Conservation (phyloP, 192 early-diverging fungal genomes). For the Coemansia sp. region DNA sequence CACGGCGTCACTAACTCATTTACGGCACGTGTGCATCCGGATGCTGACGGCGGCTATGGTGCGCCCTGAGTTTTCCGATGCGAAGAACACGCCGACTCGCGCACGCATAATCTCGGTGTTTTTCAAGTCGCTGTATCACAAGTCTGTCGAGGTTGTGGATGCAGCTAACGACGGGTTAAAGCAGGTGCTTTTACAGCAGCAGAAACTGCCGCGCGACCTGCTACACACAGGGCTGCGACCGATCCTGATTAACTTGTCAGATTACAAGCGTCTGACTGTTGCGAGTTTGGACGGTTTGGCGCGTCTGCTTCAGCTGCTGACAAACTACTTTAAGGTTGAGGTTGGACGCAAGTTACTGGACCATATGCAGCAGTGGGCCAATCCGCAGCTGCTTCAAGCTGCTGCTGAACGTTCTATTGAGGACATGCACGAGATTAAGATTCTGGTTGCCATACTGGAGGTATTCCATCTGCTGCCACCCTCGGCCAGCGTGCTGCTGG, state of each 20-base stretch:
- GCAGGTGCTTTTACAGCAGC: conserved; percentile 57
- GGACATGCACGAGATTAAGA: conserved; percentile 90
- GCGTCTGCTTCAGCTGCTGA: conserved; percentile 86
- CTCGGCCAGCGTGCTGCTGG: conserved; percentile 88
- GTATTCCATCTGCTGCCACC: conserved; percentile 91
- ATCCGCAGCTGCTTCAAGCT: conserved; percentile 77
- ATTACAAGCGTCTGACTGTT: conserved; percentile 91
- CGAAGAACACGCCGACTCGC: conserved; percentile 73
- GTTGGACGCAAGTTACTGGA: conserved; percentile 98
- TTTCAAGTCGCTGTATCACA: conserved; percentile 98
- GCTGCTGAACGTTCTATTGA: conserved; percentile 77
- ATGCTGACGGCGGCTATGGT: conserved; percentile 93
- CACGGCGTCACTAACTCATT: conserved; percentile 74
- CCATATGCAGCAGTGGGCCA: conserved; percentile 92
- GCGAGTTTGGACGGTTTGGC: conserved; percentile 92
- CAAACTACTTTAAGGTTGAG: conserved; percentile 98
- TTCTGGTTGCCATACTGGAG: conserved; percentile 92
- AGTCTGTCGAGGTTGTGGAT: conserved; percentile 91
- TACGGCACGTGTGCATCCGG: conserved; percentile 95
- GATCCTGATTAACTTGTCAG: conserved; percentile 91
- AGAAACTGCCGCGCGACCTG: conserved; percentile 89
- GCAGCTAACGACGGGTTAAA: conserved; percentile 90
- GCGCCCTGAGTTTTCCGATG: conserved; percentile 74
- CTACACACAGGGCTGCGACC: conserved; percentile 95
- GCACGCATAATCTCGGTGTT: conserved; percentile 95